These are phyloP conservation scores for Daldinia sp. DNA, from an alignment of 2,329 filamentous ascomycete species.

Conservation along the genomic window DNA sequence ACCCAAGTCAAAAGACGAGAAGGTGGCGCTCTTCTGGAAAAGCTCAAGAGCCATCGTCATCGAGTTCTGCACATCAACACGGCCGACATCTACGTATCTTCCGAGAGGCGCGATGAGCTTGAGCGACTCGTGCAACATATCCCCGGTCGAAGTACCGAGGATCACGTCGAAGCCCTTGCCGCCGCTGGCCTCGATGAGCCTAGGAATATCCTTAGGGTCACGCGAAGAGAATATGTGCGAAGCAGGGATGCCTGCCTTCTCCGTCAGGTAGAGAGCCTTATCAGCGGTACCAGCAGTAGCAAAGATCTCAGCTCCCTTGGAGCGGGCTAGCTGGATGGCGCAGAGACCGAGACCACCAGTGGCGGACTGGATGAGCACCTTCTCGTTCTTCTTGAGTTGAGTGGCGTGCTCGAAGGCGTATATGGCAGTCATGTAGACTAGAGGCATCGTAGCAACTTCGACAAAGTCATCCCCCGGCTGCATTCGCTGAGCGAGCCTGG, in stretches of 20 bases:
- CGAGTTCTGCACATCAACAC: slow-evolving; percentile 18
- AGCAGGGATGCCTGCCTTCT: slow-evolving; percentile 2
- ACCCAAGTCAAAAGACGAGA: slow-evolving; percentile 25
- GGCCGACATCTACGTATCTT: slow-evolving; percentile 13
- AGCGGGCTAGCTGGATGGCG: slow-evolving; percentile 32
- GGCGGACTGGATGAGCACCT: slow-evolving; percentile 41
- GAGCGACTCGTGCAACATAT: slow-evolving; percentile 10
- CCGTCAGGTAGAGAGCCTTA: slow-evolving; percentile 3
- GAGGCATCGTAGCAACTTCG: slow-evolving; percentile 38
- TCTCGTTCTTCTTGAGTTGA: slow-evolving; percentile 32
- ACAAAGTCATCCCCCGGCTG: slow-evolving; percentile 25
- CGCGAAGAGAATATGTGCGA: slow-evolving; percentile 12
- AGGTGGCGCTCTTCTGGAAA: slow-evolving; percentile 20
- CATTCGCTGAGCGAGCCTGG: slow-evolving; percentile 36
- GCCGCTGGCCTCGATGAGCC: neutral
- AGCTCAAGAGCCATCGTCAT: slow-evolving; percentile 13
- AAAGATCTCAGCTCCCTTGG: slow-evolving; percentile 34
- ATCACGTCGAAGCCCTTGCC: slow-evolving; percentile 24
- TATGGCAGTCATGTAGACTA: slow-evolving; percentile 41
- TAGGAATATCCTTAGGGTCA: slow-evolving; percentile 10
- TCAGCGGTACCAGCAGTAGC: slow-evolving; percentile 32
- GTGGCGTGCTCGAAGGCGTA: slow-evolving; percentile 43
- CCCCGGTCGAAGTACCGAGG: slow-evolving; percentile 4
- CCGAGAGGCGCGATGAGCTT: slow-evolving; percentile 9
- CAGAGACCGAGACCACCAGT: slow-evolving; percentile 38